Percentiles rank a stretch among this genome's conserved stretches.
phyloP scores from a whole-genome alignment of 2,329 filamentous ascomycete species.

The Coniosporium tulheliwenetii region DNA sequence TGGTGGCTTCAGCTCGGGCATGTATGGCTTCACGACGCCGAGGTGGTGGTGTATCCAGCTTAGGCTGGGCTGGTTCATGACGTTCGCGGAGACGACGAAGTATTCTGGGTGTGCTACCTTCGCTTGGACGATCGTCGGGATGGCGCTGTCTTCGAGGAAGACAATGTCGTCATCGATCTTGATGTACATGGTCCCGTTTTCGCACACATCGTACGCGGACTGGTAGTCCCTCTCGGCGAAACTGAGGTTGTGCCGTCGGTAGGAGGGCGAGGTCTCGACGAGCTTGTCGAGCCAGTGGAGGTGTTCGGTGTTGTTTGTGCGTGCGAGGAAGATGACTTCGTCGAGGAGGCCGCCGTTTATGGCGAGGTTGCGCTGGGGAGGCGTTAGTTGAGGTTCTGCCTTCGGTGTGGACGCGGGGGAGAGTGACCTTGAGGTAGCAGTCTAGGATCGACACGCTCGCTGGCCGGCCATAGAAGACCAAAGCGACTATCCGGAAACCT shows the following conservation, averaged over 20 bases:
- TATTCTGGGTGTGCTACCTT: slow-evolving; percentile 35
- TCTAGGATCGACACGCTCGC: slow-evolving; percentile 29
- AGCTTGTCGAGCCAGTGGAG: slow-evolving; percentile 20
- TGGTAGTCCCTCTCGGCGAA: slow-evolving; percentile 8
- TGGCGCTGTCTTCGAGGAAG: slow-evolving; percentile 28
- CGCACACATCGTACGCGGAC: slow-evolving; percentile 6
- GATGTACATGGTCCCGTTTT: slow-evolving; percentile 19
- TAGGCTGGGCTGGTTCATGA: slow-evolving; percentile 40
- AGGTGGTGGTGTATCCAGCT: slow-evolving; percentile 39
- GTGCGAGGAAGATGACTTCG: slow-evolving; percentile 25
- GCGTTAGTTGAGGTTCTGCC: too few relatives aligned
- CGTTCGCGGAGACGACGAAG: slow-evolving; percentile 37
- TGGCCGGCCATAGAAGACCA: slow-evolving; percentile 18
- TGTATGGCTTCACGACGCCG: slow-evolving; percentile 36
- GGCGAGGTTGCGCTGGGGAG: slow-evolving; percentile 20
- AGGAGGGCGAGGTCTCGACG: slow-evolving; percentile 14
- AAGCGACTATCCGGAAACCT: background rate
- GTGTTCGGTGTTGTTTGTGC: slow-evolving; percentile 18
- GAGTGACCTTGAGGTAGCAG: slow-evolving; percentile 21
- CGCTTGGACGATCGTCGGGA: slow-evolving; percentile 38
- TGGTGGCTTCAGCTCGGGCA: slow-evolving; percentile 26
- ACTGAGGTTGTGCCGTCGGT: slow-evolving; percentile 8
- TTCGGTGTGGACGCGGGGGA: too few relatives aligned
- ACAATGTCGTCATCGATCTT: slow-evolving; percentile 28
- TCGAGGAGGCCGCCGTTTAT: slow-evolving; percentile 25